Base-by-base conservation (phyloP, 768 basidiomycete genomes). In the Trametes maxima region DNA sequence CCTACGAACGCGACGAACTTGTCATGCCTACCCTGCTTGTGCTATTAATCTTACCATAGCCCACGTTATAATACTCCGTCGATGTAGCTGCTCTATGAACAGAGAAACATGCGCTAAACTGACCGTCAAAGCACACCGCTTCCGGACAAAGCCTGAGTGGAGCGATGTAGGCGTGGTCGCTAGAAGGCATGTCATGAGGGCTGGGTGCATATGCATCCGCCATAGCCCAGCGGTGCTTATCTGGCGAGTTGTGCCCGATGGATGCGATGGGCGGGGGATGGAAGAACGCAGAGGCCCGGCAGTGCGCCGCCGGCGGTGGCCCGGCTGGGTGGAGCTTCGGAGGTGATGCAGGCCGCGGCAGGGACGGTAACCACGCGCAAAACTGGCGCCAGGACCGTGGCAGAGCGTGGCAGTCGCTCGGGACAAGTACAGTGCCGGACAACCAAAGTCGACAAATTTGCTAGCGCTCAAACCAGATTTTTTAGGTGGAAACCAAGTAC, bases 311-410 rank as follows among this genome's bases (percentile, higher is more conserved):
- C 57, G 57, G 48, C 48, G 19, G 56, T 57, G 56, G 17, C 28
- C 28, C 28, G 28, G 24, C 56, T 36, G 47, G 56, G 48, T 43
- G 57, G 48, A 48, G 47, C 48, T 50, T 40, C 47, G 57, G 51
- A 16, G 43, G 50, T 58, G 48, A 58, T 58, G 28, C 28, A 33
- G 28, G 28, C 28, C 4, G 28, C 35, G 48, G 45, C 17, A 8
- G 22, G 46, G 24, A 33, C 54, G 56, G 48, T 57, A 25, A 48
- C 56, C 39, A 57, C 39, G 56, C 39, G 24, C 36, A 21, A 39
- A 37, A 10, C 17, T 42, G 12, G 42, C 24, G 53, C 24, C 17
- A 19, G 44, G 53, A 24, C 51, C 28, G 51, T 25, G 22, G 37
- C 21, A 16, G 47, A 5, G 25, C 16, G 25, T 3, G 25, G n/a